Conservation (phyloP, 805 yeast species). For the Candida palmyrensis region DNA sequence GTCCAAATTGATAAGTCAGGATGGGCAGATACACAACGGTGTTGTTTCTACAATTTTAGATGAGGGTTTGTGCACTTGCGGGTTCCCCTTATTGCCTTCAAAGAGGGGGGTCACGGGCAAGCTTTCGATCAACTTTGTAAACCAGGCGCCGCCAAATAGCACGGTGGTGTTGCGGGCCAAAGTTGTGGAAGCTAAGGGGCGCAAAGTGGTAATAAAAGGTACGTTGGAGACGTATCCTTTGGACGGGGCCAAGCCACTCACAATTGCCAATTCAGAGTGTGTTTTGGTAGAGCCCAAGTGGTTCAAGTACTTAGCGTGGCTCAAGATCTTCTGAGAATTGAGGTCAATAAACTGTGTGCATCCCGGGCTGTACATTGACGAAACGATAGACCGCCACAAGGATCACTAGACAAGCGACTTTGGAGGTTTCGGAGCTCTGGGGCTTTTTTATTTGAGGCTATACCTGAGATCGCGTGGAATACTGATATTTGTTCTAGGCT, state of each 20-base stretch:
- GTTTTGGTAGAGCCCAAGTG: slow-evolving; percentile 82
- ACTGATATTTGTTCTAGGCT: no score
- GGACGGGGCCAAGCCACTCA: slow-evolving; percentile 21
- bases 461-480: no score
- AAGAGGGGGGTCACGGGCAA: slow-evolving; percentile 87
- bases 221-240: slow-evolving; percentile 46
- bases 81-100: slow-evolving; percentile 76
- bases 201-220: slow-evolving; percentile 81
- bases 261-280: slow-evolving; percentile 61
- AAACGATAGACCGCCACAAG: background rate
- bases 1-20: slow-evolving; percentile 54
- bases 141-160: slow-evolving; percentile 57
- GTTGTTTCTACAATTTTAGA: slow-evolving; percentile 74
- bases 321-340: slow-evolving; percentile 15
- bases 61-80: slow-evolving; percentile 81
- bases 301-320: slow-evolving; percentile 66
- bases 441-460: no score
- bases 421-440: background rate
- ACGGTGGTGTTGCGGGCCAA: slow-evolving; percentile 64
- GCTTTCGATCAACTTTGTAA: slow-evolving; percentile 58
- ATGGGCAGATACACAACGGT: slow-evolving; percentile 78
- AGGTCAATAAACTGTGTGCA: background rate
- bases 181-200: slow-evolving; percentile 62
- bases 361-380: no score
- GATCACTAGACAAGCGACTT: background rate